Evolutionary conservation across 1,284 basidiomycete species (phyloP), one percentile per base, ranked within the genome.

Genomic region (Hypsizygus ulmarius): DNA sequence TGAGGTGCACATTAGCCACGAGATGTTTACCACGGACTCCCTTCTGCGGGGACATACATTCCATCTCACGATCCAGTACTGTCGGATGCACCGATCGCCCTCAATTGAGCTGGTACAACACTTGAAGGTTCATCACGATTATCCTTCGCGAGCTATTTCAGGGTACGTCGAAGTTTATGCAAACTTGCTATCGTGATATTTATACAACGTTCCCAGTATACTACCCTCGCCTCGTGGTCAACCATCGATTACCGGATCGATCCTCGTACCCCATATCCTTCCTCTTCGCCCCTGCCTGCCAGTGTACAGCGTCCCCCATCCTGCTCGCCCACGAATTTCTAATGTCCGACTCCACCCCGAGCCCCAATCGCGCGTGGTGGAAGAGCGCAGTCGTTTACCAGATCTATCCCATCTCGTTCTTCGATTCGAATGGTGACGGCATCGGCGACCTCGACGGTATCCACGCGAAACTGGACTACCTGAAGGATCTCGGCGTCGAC

Each of bases 381-480:
- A 82, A 85, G 58, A 72, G 76, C 28, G 78, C 79, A 3, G 61
- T 73, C 21, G 70, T 89, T 25, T 89, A 87, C 65, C 84, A 87
- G 62, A 86, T 92, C 65, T 91, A 89, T 66, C 87, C 88, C 1
- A 70, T 78, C 42, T 85, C 83, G 0, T 91, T 88, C 71, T 74
- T 72, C 50, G 87, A 90, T 60, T 78, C 81, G 34, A 88, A 87
- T 53, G 83, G 81, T 6, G 85, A 89, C 63, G 88, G 87, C 0
- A 71, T 86, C 47, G 89, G 89, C 10, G 88, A 91, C 64, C 73
- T 92, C 27, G 75, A 75, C 32, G 86, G 87, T 11, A 87, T 92
- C 53, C 65, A 70, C 30, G 60, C 69, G 21, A 84, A 84, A 60
- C 70, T 90, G 8, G 83, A 85, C 58, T 87, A 91, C 65, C 71